Percentiles rank a stretch among this genome's conserved stretches.
Conservation (phyloP, 2,329 filamentous ascomycete species). For the Botrytis cinerea region DNA sequence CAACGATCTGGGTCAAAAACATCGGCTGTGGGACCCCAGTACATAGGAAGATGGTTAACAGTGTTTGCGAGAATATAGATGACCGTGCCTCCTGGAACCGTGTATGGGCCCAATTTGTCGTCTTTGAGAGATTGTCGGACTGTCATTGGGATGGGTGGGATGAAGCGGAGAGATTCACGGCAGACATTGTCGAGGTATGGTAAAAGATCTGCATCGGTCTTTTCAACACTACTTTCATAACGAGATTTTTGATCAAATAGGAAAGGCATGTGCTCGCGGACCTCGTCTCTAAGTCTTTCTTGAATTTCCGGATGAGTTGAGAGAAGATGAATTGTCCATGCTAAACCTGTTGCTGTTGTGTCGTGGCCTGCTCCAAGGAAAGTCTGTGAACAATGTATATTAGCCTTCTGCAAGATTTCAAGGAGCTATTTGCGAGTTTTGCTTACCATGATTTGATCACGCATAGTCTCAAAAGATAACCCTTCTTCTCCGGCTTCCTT, state of each 20-base stretch:
- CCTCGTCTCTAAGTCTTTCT: slow-evolving; percentile 6
- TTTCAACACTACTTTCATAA: slow-evolving; percentile 39
- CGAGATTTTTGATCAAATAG: slow-evolving; percentile 44
- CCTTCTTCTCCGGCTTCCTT: slow-evolving; percentile 68
- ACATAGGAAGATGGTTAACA: slow-evolving; percentile 46
- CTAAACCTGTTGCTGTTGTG: slow-evolving; percentile 48
- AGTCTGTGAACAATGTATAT: slow-evolving; percentile 58
- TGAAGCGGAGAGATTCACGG: slow-evolving; percentile 49
- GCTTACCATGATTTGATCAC: slow-evolving; percentile 23
- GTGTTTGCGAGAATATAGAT: slow-evolving; percentile 48
- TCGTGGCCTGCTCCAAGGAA: slow-evolving; percentile 69
- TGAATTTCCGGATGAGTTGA: slow-evolving; percentile 41
- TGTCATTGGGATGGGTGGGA: slow-evolving; percentile 44
- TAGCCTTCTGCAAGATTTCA: not conserved
- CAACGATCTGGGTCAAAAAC: slow-evolving; percentile 48
- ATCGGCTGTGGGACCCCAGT: slow-evolving; percentile 47
- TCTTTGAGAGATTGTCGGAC: slow-evolving; percentile 45
- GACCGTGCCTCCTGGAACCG: slow-evolving; percentile 47
- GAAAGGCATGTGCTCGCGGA: slow-evolving; percentile 19
- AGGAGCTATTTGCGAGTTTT: accelerated
- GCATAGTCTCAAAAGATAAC: slow-evolving; percentile 72
- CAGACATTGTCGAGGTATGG: slow-evolving; percentile 51
- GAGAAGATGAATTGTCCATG: slow-evolving; percentile 48
- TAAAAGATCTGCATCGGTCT: slow-evolving; percentile 45
- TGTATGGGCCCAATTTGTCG: slow-evolving; percentile 45